Conservation (phyloP, 1,284 basidiomycete genomes). For the Leccinum solheimii region DNA sequence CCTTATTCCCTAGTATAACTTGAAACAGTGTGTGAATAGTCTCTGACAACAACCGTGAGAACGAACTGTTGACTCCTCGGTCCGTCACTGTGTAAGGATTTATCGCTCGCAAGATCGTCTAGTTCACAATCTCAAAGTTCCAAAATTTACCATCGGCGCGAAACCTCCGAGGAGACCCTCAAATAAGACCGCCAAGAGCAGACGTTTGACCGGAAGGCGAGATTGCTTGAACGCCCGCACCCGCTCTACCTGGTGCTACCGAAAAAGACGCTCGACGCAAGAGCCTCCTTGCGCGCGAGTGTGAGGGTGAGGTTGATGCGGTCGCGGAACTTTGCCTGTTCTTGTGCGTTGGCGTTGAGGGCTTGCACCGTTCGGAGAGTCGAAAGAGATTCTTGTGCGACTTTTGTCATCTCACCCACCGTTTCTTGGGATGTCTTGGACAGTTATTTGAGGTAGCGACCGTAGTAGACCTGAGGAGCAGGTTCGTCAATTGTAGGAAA, state of each 20-base stretch:
- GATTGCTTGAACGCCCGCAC: neutral
- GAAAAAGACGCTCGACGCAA: slow-evolving; percentile 91
- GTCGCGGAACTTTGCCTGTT: slow-evolving; percentile 68
- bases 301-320: slow-evolving; percentile 71
- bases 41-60: slow-evolving; percentile 19
- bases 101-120: slow-evolving; percentile 1
- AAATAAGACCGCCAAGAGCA: slow-evolving; percentile 13
- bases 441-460: slow-evolving; percentile 90
- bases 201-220: slow-evolving; percentile 12
- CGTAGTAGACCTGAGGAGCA: slow-evolving; percentile 81
- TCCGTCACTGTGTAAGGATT: neutral
- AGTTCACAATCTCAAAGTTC: neutral
- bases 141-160: slow-evolving; percentile 5
- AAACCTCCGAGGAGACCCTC: slow-evolving; percentile 20
- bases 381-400: slow-evolving; percentile 86
- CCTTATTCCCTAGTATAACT: neutral
- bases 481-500: neutral
- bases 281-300: slow-evolving; percentile 85
- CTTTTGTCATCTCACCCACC: slow-evolving; percentile 93
- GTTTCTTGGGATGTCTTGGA: slow-evolving; percentile 93
- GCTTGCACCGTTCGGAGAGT: slow-evolving; percentile 93
- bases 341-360: slow-evolving; percentile 78
- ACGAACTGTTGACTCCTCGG: neutral
- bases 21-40: neutral
- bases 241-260: slow-evolving; percentile 87